Evolutionary conservation across 2,329 filamentous ascomycete genomes (phyloP), one percentile per base, ranked within the genome.

Genomic region (Stachybotrys elegans): DNA sequence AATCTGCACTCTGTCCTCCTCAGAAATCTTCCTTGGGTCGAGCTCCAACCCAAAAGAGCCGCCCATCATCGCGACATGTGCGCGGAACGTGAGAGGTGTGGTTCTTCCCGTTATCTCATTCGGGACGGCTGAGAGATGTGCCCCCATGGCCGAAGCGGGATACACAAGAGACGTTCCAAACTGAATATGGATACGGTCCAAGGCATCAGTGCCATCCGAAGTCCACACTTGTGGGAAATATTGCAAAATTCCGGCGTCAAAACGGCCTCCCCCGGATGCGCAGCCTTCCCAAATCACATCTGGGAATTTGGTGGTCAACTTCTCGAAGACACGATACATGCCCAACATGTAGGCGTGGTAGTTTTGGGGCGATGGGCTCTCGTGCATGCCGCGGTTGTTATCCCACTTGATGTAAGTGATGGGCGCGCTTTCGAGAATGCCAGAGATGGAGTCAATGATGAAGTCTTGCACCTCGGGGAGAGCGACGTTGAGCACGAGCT

Each of bases 151-250:
- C 0, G 76, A 79, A 0, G 78, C 70, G 0, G 81, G 81, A 56
- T 84, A 85, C 0, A 73, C 77, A 5, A 83, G 66, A 0, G 78
- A 81, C 0, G 79, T 84, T 9, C 81, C 81, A 42, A 84, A 72
- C 44, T 85, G 81, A 42, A 84, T 84, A 14, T 67, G 67, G 16
- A 85, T 68, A 4, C 81, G 75, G 44, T 82, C 72, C 0, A 80
- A 63, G 1, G 74, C 80, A 52, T 85, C 81, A 1, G 79, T 84
- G 57, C 84, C 75, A 52, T 84, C 81, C 0, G 76, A 81, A 0
- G 81, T 80, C 81, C 81, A 84, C 48, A 77, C 69, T 55, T 84
- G 81, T 0, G 80, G 77, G 66, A 81, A 84, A 60, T 80, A 84
- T 48, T 83, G 75, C 3, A 84, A 66, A 1, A 84, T 61, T 1